Base-by-base conservation (phyloP, 2,329 filamentous ascomycete species). In the Ascochyta fabae region DNA sequence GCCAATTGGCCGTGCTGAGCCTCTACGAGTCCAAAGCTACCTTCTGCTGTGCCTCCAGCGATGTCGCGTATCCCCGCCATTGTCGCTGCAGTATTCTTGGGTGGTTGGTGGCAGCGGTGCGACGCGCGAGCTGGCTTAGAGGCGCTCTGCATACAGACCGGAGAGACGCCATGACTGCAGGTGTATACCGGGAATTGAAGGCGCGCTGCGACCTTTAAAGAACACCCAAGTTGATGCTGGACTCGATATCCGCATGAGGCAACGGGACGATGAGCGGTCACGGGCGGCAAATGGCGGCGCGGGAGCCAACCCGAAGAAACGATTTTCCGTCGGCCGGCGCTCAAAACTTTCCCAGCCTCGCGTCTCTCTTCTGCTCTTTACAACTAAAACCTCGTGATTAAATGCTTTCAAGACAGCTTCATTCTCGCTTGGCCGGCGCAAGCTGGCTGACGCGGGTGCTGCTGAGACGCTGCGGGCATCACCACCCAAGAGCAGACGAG, bases 361-460 rank as follows among this genome's bases (percentile, higher is more conserved):
- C 42, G 34, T 19, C 44, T 44, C 27, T 40, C 53, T 74, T 67
- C 64, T 76, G 75, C 79, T 83, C 81, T 78, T 85, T 77, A 83
- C 86, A 91, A 91, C 88, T 91, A 91, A 86, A 85, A 84, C 87
- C 88, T 87, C 85, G 82, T 88, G 88, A 92, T 84, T 89, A 90
- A 87, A 81, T 80, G 83, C 85, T 84, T 83, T 73, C 78, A 76
- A 73, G 76, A 73, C 81, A 83, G 78, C 74, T 68, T 54, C 76
- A 87, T 80, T 73, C 81, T 84, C 79, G 83, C 78, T 78, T 76
- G 76, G 63, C 70, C 75, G 60, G 70, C 79, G 76, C 78, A 76
- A 70, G 74, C 76, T 78, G 80, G 70, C 36, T 54, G 73, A 75
- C 63, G 77, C 77, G 79, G 78, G 78, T 77, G 79, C 68, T 80